Percentiles rank a stretch among this genome's conserved stretches.
Conservation (phyloP, 2,329 filamentous ascomycete species). For the Xylaria sp. region DNA sequence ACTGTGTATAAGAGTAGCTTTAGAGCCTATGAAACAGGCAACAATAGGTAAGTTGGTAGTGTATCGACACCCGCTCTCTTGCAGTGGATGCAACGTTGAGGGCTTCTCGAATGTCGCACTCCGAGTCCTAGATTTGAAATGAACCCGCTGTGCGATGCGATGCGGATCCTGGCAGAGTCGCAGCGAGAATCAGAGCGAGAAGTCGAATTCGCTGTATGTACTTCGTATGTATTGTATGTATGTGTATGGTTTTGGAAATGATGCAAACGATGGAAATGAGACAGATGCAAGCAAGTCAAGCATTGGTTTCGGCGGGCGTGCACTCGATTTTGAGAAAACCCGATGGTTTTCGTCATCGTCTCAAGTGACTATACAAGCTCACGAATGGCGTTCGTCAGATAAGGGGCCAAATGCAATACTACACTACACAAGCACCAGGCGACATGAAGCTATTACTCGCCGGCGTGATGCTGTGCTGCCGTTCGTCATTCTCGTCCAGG, state of each 20-base stretch:
- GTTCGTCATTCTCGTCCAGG: slow-evolving; percentile 19
- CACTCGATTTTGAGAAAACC: slow-evolving; percentile 13
- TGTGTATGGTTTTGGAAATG: slow-evolving; percentile 8
- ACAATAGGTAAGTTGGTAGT: not conserved
- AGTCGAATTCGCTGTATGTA: not conserved
- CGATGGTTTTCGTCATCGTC: slow-evolving; percentile 29
- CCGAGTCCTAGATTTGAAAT: slow-evolving; percentile 8
- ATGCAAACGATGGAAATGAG: slow-evolving; percentile 10
- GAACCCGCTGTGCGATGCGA: not conserved
- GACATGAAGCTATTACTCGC: slow-evolving; percentile 28
- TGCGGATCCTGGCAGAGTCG: not conserved
- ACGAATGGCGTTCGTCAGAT: slow-evolving; percentile 24
- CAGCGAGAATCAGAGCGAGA: not conserved
- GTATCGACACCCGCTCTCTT: slow-evolving; percentile 4
- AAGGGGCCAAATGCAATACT: slow-evolving; percentile 21
- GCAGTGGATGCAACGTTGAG: slow-evolving; percentile 1
- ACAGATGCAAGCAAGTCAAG: slow-evolving; percentile 4
- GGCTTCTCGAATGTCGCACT: slow-evolving; percentile 1
- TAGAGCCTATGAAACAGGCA: not conserved
- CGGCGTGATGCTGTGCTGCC: slow-evolving; percentile 31
- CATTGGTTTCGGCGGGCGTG: not conserved
- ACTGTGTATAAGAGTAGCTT: not conserved
- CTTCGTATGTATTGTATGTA: not conserved
- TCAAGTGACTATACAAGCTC: slow-evolving; percentile 14
- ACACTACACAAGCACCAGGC: slow-evolving; percentile 23